Evolutionary conservation across 129 eudicot species (phyloP), one percentile per base, ranked within the genome.

Genomic region (Helianthus annuus): DNA sequence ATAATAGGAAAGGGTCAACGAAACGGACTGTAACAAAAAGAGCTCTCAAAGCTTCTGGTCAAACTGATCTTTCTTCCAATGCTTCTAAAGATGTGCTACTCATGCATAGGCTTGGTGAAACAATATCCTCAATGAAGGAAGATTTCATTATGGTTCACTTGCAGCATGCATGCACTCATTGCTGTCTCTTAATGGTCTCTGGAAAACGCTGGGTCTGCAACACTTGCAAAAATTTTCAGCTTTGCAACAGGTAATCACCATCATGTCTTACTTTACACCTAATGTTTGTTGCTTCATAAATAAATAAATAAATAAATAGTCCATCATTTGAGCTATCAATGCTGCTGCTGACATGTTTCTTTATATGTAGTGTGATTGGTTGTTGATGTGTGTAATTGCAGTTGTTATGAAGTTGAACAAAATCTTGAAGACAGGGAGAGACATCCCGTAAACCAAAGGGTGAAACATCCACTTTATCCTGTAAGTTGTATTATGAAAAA

Each of bases 71-170:
- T 73, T 88, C 96, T 64, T 88, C 96, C 63, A 91, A 95, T 86
- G 96, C 96, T 42, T 90, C 97, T 7, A 91, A 95, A 82, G 99
- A 95, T 81, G 69, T 95, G 64, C 71, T 95, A 48, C 80, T 95
- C 60, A 95, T 95, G 99, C 97, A 88, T 72, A 83, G 86, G 99
- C 99, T 95, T 68, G 99, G 99, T 56, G 97, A 91, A 71, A 83
- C 97, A 48, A 95, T 95, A 71, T 71, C 85, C 73, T 91, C 97
- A 36, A 90, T 91, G 97, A 95, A 95, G 84, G 99, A 95, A 71
- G 99, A 95, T 81, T 95, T 95, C 72, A 95, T 95, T 73, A 91
- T 95, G 99, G 99, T 91, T 48, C 99, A 95, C 85, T 82, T 95
- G 91, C 97, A 90, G 83, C 92, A 95, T 79, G 44, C 97, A 11